Conservation (phyloP, 2,329 filamentous ascomycete genomes). For the Achaetomium macrosporum region DNA sequence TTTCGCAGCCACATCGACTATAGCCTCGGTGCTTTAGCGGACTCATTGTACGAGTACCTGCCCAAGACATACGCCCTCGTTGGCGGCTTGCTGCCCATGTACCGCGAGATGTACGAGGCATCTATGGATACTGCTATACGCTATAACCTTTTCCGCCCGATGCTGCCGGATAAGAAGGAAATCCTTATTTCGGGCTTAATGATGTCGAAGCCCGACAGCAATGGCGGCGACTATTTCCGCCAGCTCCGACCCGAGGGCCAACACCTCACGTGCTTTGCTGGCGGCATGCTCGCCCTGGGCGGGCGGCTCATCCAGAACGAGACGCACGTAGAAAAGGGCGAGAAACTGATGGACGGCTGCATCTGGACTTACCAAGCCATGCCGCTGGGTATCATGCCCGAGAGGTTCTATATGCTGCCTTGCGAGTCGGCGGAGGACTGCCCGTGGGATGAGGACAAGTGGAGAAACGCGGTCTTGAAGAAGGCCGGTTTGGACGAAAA, state of each 20-base stretch:
- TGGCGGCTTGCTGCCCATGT: constrained; percentile 52
- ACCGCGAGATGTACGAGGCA: constrained; percentile 55
- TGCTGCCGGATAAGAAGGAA: constrained; percentile 52
- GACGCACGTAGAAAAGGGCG: constrained; percentile 48
- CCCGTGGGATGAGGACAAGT: constrained; percentile 44
- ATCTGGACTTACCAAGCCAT: constrained; percentile 56
- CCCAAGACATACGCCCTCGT: constrained; percentile 49
- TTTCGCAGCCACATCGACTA: constrained; percentile 28
- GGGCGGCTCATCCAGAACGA: constrained; percentile 54
- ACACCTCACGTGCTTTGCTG: constrained; percentile 65
- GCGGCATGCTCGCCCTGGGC: constrained; percentile 64
- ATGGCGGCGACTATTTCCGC: constrained; percentile 28
- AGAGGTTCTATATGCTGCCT: constrained; percentile 35
- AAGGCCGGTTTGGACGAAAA: constrained; percentile 31
- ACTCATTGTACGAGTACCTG: constrained; percentile 45
- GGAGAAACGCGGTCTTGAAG: constrained; percentile 22
- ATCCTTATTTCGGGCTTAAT: constrained; percentile 53
- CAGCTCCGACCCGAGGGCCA: constrained; percentile 33
- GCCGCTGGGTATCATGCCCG: constrained; percentile 50
- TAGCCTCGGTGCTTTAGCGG: constrained; percentile 33
- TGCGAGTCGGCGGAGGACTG: constrained; percentile 38
- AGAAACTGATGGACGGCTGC: constrained; percentile 55
- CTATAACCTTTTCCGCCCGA: constrained; percentile 58
- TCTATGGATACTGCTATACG: constrained; percentile 55
- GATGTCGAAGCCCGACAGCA: constrained; percentile 15